Conservation (phyloP, 352 stramenopile genomes). For the Blastocystis sp. region DNA sequence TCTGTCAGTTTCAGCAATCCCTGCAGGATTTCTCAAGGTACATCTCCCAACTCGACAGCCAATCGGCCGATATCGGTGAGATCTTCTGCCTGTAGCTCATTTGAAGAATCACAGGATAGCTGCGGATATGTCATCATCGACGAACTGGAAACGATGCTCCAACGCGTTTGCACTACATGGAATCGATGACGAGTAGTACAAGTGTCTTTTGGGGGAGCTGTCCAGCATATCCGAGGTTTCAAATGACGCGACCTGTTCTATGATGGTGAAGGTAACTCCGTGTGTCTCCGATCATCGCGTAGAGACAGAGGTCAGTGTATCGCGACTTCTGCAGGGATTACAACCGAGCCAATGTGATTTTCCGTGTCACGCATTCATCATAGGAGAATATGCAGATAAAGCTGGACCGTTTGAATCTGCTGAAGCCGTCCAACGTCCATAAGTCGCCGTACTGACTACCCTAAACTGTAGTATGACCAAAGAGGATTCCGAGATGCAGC, state of each 20-base stretch:
- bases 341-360: background rate
- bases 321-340: conserved; percentile 48
- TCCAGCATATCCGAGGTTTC: background rate
- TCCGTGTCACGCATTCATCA: background rate
- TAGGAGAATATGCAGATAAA: conserved; percentile 63
- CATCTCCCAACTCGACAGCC: background rate
- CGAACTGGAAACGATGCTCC: background rate
- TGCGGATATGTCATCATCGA: background rate
- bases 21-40: background rate
- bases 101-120: background rate
- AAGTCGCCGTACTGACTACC: background rate
- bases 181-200: background rate
- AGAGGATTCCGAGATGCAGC: conserved; percentile 49
- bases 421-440: background rate
- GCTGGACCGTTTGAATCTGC: conserved; percentile 13
- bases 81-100: background rate
- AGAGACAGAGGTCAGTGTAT: conserved; percentile 41
- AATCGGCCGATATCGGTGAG: background rate
- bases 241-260: background rate
- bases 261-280: background rate
- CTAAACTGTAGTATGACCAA: conserved; percentile 27
- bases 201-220: background rate
- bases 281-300: background rate
- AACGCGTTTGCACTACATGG: background rate
- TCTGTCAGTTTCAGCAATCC: background rate